These are phyloP conservation scores for Pythium rishiriense DNA, from an alignment of 352 stramenopile genomes.

Conservation along the genomic window DNA sequence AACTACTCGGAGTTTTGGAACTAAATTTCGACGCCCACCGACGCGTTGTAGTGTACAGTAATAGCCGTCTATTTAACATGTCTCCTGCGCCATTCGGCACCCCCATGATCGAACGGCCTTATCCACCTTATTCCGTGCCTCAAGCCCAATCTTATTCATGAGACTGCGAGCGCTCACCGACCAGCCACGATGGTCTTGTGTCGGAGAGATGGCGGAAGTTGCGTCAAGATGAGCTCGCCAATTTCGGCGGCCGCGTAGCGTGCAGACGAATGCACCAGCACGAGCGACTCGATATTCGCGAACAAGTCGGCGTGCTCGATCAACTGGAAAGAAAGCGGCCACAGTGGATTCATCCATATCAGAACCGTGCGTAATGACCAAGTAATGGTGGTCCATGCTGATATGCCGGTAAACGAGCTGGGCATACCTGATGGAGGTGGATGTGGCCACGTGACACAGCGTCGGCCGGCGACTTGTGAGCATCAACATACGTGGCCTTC, in stretches of 20 bases:
- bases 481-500: conserved; percentile 68
- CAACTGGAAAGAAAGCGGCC: conserved; percentile 33
- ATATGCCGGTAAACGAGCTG: neutral
- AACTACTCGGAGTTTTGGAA: conserved; percentile 87
- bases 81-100: neutral
- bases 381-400: neutral
- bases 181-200: conserved; percentile 43
- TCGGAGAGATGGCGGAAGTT: conserved; percentile 37
- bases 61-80: conserved; percentile 17
- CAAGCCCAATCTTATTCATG: neutral
- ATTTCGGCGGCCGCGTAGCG: conserved; percentile 49
- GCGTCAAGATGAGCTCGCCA: conserved; percentile 29
- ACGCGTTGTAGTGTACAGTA: conserved; percentile 9
- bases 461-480: conserved; percentile 44
- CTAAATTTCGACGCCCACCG: conserved; percentile 16
- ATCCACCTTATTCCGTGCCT: neutral
- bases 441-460: conserved; percentile 64
- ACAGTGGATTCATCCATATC: conserved; percentile 1
- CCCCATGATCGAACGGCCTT: neutral
- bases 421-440: conserved; percentile 65
- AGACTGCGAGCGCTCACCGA: conserved; percentile 1
- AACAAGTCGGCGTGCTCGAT: conserved; percentile 40
- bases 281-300: conserved; percentile 45
- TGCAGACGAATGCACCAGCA: conserved; percentile 79
- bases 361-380: neutral